phyloP scores from a whole-genome alignment of 192 early-diverging fungal species.

The Podila minutissima region DNA sequence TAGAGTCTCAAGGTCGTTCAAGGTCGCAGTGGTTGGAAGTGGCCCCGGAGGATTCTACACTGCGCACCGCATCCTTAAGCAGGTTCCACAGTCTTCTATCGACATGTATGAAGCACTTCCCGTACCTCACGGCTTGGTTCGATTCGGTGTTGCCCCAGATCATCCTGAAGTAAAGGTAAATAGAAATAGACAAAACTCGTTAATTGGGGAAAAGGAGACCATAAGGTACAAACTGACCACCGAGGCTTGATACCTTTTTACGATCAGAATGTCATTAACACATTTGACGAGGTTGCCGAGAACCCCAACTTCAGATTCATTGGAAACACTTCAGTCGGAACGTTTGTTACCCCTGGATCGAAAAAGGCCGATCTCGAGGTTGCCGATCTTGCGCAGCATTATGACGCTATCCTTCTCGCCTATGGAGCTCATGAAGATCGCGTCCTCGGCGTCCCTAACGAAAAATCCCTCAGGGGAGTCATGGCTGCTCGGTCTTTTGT shows the following conservation, averaged over 20 bases:
- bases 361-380: conserved; percentile 52
- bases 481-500: conserved; percentile 88
- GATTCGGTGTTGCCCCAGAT: conserved; percentile 96
- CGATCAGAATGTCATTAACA: conserved; percentile 82
- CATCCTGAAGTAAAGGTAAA: conserved; percentile 96
- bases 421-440: conserved; percentile 87
- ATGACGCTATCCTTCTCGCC: conserved; percentile 84
- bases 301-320: conserved; percentile 79
- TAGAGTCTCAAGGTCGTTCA: conserved; percentile 35
- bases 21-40: conserved; percentile 77
- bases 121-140: conserved; percentile 88
- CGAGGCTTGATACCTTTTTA: neutral
- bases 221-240: too few species aligned
- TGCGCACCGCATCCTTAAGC: conserved; percentile 79
- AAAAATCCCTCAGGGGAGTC: conserved; percentile 69
- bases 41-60: conserved; percentile 95
- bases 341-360: conserved; percentile 22
- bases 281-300: conserved; percentile 82
- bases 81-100: conserved; percentile 59
- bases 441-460: conserved; percentile 72
- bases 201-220: too few species aligned
- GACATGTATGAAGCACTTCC: conserved; percentile 91
- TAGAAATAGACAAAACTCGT: too few species aligned
- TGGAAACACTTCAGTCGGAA: conserved; percentile 82
- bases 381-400: conserved; percentile 63